phyloP scores from a whole-genome alignment of 257 asterid species.

The Solanum commersonii region DNA sequence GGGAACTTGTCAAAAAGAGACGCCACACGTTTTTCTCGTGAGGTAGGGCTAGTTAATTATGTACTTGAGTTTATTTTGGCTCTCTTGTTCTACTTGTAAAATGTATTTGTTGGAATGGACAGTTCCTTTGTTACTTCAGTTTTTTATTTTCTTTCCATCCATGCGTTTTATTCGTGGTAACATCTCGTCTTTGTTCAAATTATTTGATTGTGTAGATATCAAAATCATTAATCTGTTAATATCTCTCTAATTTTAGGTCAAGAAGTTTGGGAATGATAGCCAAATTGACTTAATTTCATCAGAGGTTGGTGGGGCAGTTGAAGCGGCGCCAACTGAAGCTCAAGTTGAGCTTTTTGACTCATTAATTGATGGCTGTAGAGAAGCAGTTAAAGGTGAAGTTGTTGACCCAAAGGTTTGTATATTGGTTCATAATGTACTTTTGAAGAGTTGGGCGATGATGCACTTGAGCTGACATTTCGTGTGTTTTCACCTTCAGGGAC shows the following conservation, averaged over 20 bases:
- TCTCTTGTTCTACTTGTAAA: background rate
- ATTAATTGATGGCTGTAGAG: conserved; percentile 87
- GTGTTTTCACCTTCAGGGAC: conserved; percentile 44
- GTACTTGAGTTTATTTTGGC: background rate
- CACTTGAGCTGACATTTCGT: background rate
- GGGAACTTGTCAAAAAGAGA: conserved; percentile 95
- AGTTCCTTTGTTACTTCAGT: background rate
- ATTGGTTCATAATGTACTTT: background rate
- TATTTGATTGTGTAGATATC: background rate
- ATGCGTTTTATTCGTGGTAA: background rate
- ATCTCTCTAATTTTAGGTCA: conserved; percentile 44
- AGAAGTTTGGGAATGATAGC: conserved; percentile 89
- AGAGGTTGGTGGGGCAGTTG: conserved; percentile 94
- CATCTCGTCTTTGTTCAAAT: background rate
- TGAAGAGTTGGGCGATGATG: background rate
- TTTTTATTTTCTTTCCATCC: background rate
- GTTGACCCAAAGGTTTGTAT: conserved; percentile 59
- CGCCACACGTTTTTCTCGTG: conserved; percentile 89
- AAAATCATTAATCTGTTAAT: background rate
- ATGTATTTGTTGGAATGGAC: background rate
- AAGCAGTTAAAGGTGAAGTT: conserved; percentile 64
- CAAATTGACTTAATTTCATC: conserved; percentile 72
- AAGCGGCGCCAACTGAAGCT: conserved; percentile 85
- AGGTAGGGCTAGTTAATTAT: conserved; percentile 35
- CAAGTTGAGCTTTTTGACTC: conserved; percentile 96